These are phyloP conservation scores for Anisodus acutangulus DNA, from an alignment of 257 asterid species.

Conservation along the genomic window DNA sequence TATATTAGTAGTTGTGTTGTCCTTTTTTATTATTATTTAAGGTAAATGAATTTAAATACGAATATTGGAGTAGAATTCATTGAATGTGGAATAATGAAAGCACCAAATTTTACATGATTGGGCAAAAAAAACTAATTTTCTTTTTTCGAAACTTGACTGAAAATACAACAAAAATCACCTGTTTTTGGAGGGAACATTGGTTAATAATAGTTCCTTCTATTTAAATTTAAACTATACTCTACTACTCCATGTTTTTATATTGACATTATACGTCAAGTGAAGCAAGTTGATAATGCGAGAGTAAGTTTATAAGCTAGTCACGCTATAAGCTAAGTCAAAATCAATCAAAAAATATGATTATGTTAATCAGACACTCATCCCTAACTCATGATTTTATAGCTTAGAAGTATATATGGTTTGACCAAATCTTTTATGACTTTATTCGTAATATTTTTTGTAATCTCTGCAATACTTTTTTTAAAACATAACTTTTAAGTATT, in stretches of 20 bases:
- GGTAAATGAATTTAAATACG: background rate
- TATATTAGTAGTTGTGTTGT: background rate
- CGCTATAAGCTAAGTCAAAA: too few relatives aligned
- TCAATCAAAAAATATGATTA: too few relatives aligned
- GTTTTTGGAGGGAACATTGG: background rate
- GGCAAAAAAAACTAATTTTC: background rate
- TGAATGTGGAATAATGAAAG: background rate
- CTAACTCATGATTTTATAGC: too few relatives aligned
- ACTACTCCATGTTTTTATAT: background rate
- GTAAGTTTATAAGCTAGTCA: too few relatives aligned
- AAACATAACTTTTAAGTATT: too few relatives aligned
- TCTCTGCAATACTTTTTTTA: too few relatives aligned
- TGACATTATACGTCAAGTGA: background rate
- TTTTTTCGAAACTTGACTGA: background rate
- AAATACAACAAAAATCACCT: constrained; percentile 17
- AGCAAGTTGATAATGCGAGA: background rate
- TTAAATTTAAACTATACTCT: background rate
- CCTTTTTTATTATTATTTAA: background rate
- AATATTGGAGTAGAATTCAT: constrained; percentile 20
- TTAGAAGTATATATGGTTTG: too few relatives aligned
- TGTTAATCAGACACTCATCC: too few relatives aligned
- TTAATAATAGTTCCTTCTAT: background rate
- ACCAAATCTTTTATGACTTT: too few relatives aligned
- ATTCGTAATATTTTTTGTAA: too few relatives aligned
- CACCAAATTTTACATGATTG: constrained; percentile 12